phyloP scores from a whole-genome alignment of 345 rosid genomes.

The Aethionema arabicum region DNA sequence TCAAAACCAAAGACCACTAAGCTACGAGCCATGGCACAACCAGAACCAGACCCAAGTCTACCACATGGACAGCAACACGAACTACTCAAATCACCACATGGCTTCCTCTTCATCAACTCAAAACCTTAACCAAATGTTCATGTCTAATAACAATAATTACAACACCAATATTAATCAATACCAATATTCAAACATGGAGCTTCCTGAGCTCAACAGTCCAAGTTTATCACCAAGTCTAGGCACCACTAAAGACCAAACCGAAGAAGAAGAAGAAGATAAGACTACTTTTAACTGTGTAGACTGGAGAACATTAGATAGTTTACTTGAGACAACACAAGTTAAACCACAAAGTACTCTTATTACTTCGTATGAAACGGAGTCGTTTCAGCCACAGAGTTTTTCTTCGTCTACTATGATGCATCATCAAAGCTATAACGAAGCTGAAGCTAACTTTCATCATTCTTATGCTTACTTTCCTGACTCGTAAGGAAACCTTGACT shows the following conservation, averaged over 20 bases:
- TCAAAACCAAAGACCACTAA: conserved; percentile 66
- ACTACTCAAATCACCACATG: conserved; percentile 33
- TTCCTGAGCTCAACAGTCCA: conserved; percentile 74
- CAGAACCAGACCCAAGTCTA: conserved; percentile 48
- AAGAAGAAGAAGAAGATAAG: conserved; percentile 48
- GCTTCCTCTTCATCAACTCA: conserved; percentile 34
- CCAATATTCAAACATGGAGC: conserved; percentile 44
- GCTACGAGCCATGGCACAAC: conserved; percentile 65
- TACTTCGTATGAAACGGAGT: conserved; percentile 32
- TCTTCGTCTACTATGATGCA: conserved; percentile 38
- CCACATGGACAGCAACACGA: conserved; percentile 38
- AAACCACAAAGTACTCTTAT: conserved; percentile 30
- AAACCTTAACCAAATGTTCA: conserved; percentile 33
- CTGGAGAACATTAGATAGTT: conserved; percentile 64
- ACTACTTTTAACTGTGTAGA: conserved; percentile 43
- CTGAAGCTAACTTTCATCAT: conserved; percentile 41
- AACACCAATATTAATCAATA: conserved; percentile 28
- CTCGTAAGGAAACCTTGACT: conserved; percentile 35
- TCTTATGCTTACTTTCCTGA: conserved; percentile 70
- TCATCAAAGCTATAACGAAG: conserved; percentile 40
- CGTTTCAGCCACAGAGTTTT: conserved; percentile 28
- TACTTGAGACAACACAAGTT: conserved; percentile 49
- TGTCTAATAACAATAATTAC: conserved; percentile 21
- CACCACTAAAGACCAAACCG: conserved; percentile 38
- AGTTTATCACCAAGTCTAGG: conserved; percentile 52